phyloP scores from a whole-genome alignment of 2,329 filamentous ascomycete genomes.

The Tolypocladium pustulatum region DNA sequence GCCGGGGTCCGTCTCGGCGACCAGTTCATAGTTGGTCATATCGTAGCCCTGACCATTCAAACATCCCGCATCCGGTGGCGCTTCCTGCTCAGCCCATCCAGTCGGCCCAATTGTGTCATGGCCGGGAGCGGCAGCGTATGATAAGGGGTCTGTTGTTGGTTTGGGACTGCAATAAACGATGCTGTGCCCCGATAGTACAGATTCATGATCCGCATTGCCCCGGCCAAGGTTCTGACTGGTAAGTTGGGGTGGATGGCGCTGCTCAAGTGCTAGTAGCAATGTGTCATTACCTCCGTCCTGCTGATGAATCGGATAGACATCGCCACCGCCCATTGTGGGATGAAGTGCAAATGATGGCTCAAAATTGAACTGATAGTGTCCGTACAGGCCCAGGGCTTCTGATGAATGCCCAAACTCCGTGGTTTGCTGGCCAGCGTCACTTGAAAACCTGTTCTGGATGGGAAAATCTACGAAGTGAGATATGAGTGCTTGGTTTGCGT shows the following conservation, averaged over 20 bases:
- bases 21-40: not conserved
- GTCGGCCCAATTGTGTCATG: not conserved
- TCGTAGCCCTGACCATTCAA: not conserved
- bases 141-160: not conserved
- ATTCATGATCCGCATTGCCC: not conserved
- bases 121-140: not conserved
- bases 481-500: not conserved
- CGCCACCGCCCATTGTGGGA: slow-evolving; percentile 1
- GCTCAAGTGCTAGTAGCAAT: not conserved
- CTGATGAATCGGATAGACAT: not conserved
- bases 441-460: not conserved
- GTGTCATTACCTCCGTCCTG: not conserved
- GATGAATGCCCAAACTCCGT: not conserved
- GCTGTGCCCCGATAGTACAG: not conserved
- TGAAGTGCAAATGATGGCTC: not conserved
- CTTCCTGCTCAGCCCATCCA: not conserved
- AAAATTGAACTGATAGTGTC: not conserved
- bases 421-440: not conserved
- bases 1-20: not conserved
- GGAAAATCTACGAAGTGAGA: not conserved
- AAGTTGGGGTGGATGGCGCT: not conserved
- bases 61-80: not conserved
- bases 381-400: not conserved
- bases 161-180: not conserved
- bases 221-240: not conserved